Base-by-base conservation (phyloP, 768 basidiomycete genomes). In the Boletus reticuloceps region DNA sequence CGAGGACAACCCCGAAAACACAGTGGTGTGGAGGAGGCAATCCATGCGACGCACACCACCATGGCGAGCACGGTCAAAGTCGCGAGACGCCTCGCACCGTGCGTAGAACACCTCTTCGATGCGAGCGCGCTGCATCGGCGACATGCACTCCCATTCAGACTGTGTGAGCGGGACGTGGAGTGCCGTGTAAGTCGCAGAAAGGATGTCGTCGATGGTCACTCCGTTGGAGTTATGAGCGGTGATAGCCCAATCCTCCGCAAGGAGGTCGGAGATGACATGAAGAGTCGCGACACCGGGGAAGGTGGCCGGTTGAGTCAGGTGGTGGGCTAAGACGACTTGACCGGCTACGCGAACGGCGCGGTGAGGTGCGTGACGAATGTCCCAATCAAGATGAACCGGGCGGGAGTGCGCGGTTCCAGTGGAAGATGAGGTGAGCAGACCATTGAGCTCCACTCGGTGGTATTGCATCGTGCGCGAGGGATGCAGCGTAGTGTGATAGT, bases 121-220 rank as follows among this genome's bases (percentile, higher is more conserved):
- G 51, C 78, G 76, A 3, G 68, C 46, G 27, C 73, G 76, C 44
- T 84, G 78, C 51, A 74, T 78, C 5, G 61, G 56, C 13, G 73
- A 71, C 49, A 81, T 58, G 31, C 55, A 50, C 10, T 78, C 68
- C 77, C 80, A 83, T 54, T 83, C 81, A 1, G 51, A 49, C 9
- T 64, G 70, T 14, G 59, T 70, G 50, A 84, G 69, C 7, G 71
- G 79, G 6, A 46, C 64, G 16, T 69, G 68, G 22, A 82, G 61
- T 34, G 71, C 69, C 13, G 57, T 46, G 64, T 77, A 71, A 43
- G 84, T 79, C n/a, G 77, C 75, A 2, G 71, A 53, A 5, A 85
- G 67, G 20, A 85, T 72, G 44, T 85, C 79, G n/a, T 64, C 65
- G 51, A 85, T 63, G 3, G 82, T 84, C 40, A 85, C 77, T 10